These are phyloP conservation scores for Tricholomella constricta DNA, from an alignment of 768 basidiomycete species.

Conservation along the genomic window DNA sequence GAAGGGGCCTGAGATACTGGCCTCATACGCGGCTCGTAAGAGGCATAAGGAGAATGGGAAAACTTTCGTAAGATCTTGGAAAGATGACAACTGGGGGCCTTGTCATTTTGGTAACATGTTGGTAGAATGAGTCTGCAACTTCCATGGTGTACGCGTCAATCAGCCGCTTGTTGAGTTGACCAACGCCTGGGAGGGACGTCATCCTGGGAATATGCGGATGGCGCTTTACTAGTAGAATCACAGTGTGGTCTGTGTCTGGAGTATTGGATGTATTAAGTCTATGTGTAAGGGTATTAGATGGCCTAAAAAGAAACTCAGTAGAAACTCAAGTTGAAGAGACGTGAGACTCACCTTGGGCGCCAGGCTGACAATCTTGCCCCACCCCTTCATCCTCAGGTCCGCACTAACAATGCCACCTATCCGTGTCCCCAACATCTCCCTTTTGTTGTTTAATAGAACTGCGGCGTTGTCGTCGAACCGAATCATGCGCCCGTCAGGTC, in stretches of 20 bases:
- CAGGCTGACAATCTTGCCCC: conserved; percentile 91
- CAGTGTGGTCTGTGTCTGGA: neutral
- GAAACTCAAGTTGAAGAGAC: neutral
- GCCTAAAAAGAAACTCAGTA: conserved; percentile 12
- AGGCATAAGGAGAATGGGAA: too few relatives aligned
- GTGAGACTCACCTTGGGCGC: conserved; percentile 76
- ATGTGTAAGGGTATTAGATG: conserved; percentile 10
- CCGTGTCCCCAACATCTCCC: conserved; percentile 93
- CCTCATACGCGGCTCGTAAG: too few relatives aligned
- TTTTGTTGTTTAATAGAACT: conserved; percentile 92
- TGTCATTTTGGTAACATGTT: too few relatives aligned
- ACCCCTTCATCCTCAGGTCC: conserved; percentile 87
- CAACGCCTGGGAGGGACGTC: too few relatives aligned
- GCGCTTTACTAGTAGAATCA: neutral
- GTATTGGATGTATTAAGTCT: neutral
- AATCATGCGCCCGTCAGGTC: conserved; percentile 86
- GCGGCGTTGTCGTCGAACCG: conserved; percentile 97
- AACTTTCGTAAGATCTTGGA: too few relatives aligned
- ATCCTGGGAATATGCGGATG: too few relatives aligned
- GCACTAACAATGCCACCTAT: conserved; percentile 93
- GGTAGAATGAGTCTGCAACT: too few relatives aligned
- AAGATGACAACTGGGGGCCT: too few relatives aligned
- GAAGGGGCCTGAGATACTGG: too few relatives aligned
- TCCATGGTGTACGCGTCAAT: too few relatives aligned
- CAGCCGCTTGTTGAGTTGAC: too few relatives aligned